Evolutionary conservation across 805 yeast genomes (phyloP).

Genomic region (Kodamaea sagamina): DNA sequence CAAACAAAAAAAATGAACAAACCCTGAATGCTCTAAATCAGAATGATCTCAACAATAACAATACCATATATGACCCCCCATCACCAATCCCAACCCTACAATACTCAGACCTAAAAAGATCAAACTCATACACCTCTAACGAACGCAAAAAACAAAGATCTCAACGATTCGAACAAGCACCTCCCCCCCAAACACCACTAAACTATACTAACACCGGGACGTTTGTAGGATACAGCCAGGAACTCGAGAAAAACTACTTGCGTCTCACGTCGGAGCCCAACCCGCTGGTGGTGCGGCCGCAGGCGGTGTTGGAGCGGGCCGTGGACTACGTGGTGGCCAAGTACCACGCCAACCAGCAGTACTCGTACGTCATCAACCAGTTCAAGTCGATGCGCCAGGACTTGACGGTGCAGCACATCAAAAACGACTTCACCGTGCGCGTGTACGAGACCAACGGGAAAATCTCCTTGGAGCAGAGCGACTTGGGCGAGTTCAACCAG

Average conservation of each 20-base stretch:
- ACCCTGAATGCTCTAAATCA: not conserved
- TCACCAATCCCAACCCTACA: not conserved
- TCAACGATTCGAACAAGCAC: constrained; percentile 40
- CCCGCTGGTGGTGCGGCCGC: constrained; percentile 80
- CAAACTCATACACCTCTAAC: constrained; percentile 25
- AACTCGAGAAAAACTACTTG: constrained; percentile 74
- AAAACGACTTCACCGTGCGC: constrained; percentile 68
- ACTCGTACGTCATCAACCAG: constrained; percentile 83
- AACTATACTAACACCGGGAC: constrained; percentile 1
- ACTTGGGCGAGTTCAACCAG: constrained; percentile 93
- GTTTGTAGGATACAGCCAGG: constrained; percentile 62
- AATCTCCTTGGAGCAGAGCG: constrained; percentile 79
- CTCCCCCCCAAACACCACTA: not conserved
- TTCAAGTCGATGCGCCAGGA: constrained; percentile 92
- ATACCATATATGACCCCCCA: not conserved
- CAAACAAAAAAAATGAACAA: too few relatives aligned
- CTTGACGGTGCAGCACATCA: constrained; percentile 85
- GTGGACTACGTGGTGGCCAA: constrained; percentile 54
- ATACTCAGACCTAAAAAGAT: not conserved
- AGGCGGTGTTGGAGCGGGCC: constrained; percentile 58
- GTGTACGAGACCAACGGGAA: constrained; percentile 88
- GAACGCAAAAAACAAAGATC: constrained; percentile 46
- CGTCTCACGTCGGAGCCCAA: constrained; percentile 91
- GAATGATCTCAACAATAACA: constrained; percentile 1
- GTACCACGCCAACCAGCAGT: constrained; percentile 50